Base-by-base conservation (phyloP, 2,329 filamentous ascomycete genomes). In the Fusarium verticillioides region DNA sequence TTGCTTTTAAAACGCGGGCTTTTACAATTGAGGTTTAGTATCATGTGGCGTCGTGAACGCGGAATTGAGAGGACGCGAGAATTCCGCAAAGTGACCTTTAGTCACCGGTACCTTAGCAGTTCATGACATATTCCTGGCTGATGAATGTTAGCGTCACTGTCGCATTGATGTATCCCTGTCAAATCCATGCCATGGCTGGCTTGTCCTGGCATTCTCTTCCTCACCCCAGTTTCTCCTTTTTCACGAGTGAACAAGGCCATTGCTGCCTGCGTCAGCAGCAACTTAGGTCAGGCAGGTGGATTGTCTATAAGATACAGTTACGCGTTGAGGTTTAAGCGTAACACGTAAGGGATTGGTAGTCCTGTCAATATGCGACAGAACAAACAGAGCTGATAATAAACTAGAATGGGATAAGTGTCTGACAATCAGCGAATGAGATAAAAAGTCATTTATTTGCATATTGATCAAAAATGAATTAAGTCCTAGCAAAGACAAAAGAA, bases 11-110 rank as follows among this genome's bases (percentile, higher is more conserved):
- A 52, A 7, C 18, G 19, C 19, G 34, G 10, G 7, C 34, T 8
- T n/a, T 30, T 21, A n/a, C 19, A 0, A 39, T 39, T 53, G 34
- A 40, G 34, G 50, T 39, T 53, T 53, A 39, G 34, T 10, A 23
- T 50, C 0, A 3, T 19, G 30, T 16, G 32, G 32, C 9, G 23
- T 53, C 12, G 34, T 54, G 50, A 54, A 40, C 32, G 23, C 34
- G 50, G 23, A 54, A 40, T 21, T 21, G 4, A 4, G 4, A 13
- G 23, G 18, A 13, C 2, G 7, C 19, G 7, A 0, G 0, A 1
- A 18, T 28, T 28, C 34, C 34, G 50, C 19, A 0, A 28, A n/a
- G 34, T 9, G 15, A 54, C 34, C 7, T 40, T 4, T 16, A 4
- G 5, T 7, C 0, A 2, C 19, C 0, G 9, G 4, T 18, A 2